Conservation (phyloP, 345 rosid species). For the Eucalyptus viminalis region DNA sequence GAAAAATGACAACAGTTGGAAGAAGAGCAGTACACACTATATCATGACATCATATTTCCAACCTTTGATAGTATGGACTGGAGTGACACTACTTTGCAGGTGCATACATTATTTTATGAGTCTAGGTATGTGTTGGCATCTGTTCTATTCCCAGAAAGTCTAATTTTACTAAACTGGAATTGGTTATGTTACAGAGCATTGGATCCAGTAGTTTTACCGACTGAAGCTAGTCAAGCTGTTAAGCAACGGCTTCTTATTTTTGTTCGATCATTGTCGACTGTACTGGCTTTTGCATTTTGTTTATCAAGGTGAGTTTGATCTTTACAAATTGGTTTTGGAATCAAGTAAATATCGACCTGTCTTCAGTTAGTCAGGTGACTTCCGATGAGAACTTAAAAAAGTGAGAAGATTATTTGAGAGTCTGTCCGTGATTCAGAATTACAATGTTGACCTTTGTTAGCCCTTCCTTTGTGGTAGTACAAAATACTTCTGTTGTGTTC, state of each 20-base stretch:
- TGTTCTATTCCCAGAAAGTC: not conserved
- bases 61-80: conserved; percentile 85
- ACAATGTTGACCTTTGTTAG: not conserved
- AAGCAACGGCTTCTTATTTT: conserved; percentile 77
- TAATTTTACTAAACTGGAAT: not conserved
- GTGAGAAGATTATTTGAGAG: not conserved
- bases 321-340: not conserved
- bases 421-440: not conserved
- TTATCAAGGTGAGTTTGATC: conserved; percentile 59
- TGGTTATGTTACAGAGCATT: conserved; percentile 41
- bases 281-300: conserved; percentile 77
- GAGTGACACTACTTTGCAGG: conserved; percentile 83
- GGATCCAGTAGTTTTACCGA: conserved; percentile 66
- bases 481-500: not conserved
- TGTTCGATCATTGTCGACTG: conserved; percentile 59
- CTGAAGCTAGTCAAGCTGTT: conserved; percentile 71
- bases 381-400: not conserved
- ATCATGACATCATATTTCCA: conserved; percentile 61
- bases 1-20: conserved; percentile 59
- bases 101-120: not conserved
- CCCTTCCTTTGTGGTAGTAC: not conserved
- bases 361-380: not conserved
- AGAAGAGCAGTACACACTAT: conserved; percentile 42
- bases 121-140: not conserved
- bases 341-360: not conserved